Percentiles rank a stretch among this genome's conserved stretches.
These are phyloP conservation scores for Calonectria naviculata DNA, from an alignment of 2,329 filamentous ascomycete genomes.

Conservation along the genomic window DNA sequence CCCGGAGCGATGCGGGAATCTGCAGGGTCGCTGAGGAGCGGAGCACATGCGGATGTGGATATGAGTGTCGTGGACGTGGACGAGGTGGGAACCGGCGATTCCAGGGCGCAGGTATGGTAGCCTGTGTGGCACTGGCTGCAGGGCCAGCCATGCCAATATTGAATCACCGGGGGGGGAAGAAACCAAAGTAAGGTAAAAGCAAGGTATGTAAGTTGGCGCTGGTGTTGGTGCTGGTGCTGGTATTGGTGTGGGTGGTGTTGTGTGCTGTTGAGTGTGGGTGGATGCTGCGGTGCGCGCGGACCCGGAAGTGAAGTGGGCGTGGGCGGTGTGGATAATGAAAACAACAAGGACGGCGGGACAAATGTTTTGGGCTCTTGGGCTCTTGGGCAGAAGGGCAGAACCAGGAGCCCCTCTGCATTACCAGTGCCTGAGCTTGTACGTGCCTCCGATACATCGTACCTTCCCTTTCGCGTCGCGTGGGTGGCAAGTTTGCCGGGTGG, in stretches of 20 bases:
- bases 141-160: conserved; percentile 24
- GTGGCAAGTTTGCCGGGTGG: conserved; percentile 18
- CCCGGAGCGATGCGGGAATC: conserved; percentile 20
- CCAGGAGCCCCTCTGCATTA: conserved; percentile 7
- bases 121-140: conserved; percentile 19
- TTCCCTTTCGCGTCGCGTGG: conserved; percentile 1
- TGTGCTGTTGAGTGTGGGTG: conserved; percentile 18
- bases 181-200: not conserved
- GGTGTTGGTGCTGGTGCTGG: conserved; percentile 5
- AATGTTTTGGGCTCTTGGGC: conserved; percentile 5
- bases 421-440: not conserved
- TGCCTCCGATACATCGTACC: conserved; percentile 4
- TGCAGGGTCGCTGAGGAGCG: conserved; percentile 21
- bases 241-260: conserved; percentile 12
- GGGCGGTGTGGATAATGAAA: conserved; percentile 18
- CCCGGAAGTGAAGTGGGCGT: conserved; percentile 8
- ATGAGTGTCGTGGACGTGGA: conserved; percentile 3
- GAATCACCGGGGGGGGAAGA: not conserved
- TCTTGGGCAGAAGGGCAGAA: not conserved
- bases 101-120: conserved; percentile 20
- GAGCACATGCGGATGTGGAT: conserved; percentile 12
- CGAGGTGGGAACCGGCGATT: conserved; percentile 21
- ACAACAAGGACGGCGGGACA: not conserved
- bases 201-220: conserved; percentile 21
- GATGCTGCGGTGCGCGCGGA: conserved; percentile 10